A percentile compares a stretch with the other conserved stretches of the same genome.
These are phyloP conservation scores for Chlamydomonas sp. DNA, from an alignment of 139 green algal species.

Conservation along the genomic window DNA sequence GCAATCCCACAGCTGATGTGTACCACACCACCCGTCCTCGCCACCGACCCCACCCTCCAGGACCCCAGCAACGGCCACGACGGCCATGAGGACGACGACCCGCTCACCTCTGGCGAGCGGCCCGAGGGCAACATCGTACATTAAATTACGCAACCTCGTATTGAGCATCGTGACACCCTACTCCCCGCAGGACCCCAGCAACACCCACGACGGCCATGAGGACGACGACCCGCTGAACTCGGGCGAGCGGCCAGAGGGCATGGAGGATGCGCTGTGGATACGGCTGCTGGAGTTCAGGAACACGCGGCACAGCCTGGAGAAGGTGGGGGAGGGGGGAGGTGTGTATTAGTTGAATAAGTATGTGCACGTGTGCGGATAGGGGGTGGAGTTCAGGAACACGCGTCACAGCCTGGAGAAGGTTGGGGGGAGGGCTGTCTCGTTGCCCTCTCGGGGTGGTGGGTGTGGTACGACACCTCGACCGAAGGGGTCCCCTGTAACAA, in stretches of 20 bases:
- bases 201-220: neutral
- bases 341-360: neutral
- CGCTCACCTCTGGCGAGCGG: too few species aligned
- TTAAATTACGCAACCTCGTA: too few species aligned
- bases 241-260: conserved; percentile 36
- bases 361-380: conserved; percentile 17
- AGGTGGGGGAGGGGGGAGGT: neutral
- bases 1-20: too few species aligned
- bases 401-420: conserved; percentile 36
- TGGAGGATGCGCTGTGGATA: conserved; percentile 44
- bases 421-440: neutral
- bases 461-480: too few species aligned
- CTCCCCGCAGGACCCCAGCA: neutral
- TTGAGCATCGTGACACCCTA: neutral
- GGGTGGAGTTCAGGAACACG: conserved; percentile 45
- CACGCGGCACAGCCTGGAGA: conserved; percentile 35
- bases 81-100: too few species aligned
- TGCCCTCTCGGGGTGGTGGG: too few species aligned
- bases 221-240: conserved; percentile 29
- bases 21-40: too few species aligned
- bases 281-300: conserved; percentile 46
- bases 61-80: too few species aligned
- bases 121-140: too few species aligned
- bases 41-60: too few species aligned
- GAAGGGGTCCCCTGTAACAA: too few species aligned